Evolutionary conservation across 805 yeast species (phyloP).

Genomic region (Komagataella pseudopastoris): DNA sequence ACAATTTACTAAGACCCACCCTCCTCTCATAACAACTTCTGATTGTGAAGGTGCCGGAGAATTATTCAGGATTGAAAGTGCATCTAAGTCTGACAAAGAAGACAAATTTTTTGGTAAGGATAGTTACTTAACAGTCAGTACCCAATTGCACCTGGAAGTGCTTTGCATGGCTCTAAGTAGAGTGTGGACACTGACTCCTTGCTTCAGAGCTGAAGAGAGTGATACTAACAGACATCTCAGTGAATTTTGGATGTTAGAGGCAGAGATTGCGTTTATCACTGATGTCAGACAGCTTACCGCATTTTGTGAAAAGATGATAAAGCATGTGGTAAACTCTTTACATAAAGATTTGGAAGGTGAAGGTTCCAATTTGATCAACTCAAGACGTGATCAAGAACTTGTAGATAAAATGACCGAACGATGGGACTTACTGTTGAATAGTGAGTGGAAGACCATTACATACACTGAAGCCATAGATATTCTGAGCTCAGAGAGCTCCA

Average conservation of each 20-base stretch:
- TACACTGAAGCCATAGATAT: slow-evolving; percentile 65
- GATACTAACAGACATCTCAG: slow-evolving; percentile 85
- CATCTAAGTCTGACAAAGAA: slow-evolving; percentile 5
- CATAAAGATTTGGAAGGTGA: slow-evolving; percentile 12
- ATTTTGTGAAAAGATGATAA: slow-evolving; percentile 61
- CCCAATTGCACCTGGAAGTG: slow-evolving; percentile 84
- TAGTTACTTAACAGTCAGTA: slow-evolving; percentile 75
- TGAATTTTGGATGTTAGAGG: slow-evolving; percentile 98
- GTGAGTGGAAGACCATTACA: slow-evolving; percentile 56
- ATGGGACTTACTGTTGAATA: slow-evolving; percentile 42
- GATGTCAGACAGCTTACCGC: slow-evolving; percentile 45
- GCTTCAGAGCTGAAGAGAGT: slow-evolving; percentile 87
- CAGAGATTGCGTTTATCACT: slow-evolving; percentile 62
- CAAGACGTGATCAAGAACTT: slow-evolving; percentile 25
- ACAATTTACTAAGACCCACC: slow-evolving; percentile 59
- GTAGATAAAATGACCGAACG: slow-evolving; percentile 25
- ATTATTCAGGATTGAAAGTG: slow-evolving; percentile 36
- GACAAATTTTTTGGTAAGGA: slow-evolving; percentile 47
- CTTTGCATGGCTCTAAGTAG: slow-evolving; percentile 59
- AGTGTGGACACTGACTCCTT: slow-evolving; percentile 84
- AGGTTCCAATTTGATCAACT: slow-evolving; percentile 18
- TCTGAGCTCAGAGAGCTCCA: slow-evolving; percentile 18
- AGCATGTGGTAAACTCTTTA: slow-evolving; percentile 25
- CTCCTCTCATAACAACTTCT: slow-evolving; percentile 78
- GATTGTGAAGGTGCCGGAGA: slow-evolving; percentile 99